Conservation (phyloP, 768 basidiomycete species). For the Boletus edulis region DNA sequence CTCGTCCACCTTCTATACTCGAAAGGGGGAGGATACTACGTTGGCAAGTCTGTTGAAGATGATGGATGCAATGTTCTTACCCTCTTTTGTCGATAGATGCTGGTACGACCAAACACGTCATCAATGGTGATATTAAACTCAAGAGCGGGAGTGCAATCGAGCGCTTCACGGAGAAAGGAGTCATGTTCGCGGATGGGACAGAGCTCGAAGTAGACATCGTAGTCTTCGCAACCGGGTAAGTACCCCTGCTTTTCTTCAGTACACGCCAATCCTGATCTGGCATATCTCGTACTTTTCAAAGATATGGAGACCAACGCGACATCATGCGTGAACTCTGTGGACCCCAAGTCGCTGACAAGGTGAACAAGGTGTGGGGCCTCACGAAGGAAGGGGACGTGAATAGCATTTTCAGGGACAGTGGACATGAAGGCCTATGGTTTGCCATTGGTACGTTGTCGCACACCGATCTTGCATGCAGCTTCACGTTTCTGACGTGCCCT, state of each 20-base stretch:
- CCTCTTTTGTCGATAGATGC: conserved; percentile 18
- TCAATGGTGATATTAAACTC: conserved; percentile 49
- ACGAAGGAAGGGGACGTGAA: conserved; percentile 53
- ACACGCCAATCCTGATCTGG: not conserved
- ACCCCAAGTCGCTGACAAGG: conserved; percentile 40
- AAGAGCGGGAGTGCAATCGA: conserved; percentile 40
- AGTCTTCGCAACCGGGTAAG: conserved; percentile 33
- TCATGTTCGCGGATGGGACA: conserved; percentile 18
- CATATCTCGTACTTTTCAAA: conserved; percentile 15
- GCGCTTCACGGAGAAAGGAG: conserved; percentile 30
- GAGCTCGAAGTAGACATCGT: conserved; percentile 33
- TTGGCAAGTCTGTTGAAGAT: conserved; percentile 25
- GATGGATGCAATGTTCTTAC: not conserved
- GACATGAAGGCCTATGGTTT: conserved; percentile 37
- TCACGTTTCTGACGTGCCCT: no score
- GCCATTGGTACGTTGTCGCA: conserved; percentile 15
- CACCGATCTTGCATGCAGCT: no score
- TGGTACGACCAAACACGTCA: conserved; percentile 44
- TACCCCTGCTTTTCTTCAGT: not conserved
- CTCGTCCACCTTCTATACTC: conserved; percentile 25
- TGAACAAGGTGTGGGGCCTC: conserved; percentile 58
- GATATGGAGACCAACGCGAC: conserved; percentile 45
- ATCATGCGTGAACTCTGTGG: conserved; percentile 44
- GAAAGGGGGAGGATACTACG: conserved; percentile 40
- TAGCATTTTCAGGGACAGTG: conserved; percentile 34